These are phyloP conservation scores for Candida saitoana DNA, from an alignment of 805 yeast genomes.

Conservation along the genomic window DNA sequence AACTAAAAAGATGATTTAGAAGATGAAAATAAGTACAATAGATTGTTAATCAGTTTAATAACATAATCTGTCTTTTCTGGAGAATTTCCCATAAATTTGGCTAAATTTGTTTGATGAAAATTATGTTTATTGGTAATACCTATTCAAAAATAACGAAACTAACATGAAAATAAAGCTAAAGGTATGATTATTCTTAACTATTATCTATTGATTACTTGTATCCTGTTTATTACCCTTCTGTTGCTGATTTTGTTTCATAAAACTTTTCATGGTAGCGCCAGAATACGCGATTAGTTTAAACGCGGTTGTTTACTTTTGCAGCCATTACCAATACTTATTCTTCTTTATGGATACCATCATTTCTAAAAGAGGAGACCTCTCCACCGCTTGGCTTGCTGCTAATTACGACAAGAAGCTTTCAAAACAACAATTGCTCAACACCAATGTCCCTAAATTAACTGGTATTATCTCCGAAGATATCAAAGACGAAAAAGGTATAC, in stretches of 20 bases:
- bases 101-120: too few relatives aligned
- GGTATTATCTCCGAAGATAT: constrained; percentile 41
- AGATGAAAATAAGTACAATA: too few relatives aligned
- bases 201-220: too few relatives aligned
- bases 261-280: background rate
- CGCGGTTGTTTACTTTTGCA: constrained; percentile 1
- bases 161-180: too few relatives aligned
- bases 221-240: too few relatives aligned
- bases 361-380: background rate
- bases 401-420: constrained; percentile 76
- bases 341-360: background rate
- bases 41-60: too few relatives aligned
- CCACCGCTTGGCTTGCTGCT: constrained; percentile 80
- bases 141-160: too few relatives aligned
- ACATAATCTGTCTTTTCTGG: too few relatives aligned
- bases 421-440: constrained; percentile 65
- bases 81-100: too few relatives aligned
- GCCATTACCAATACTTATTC: background rate
- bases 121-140: too few relatives aligned
- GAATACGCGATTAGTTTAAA: background rate
- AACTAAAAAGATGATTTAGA: too few relatives aligned
- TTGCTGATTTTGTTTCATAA: background rate
- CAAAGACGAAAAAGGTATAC: constrained; percentile 34
- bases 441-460: constrained; percentile 59
- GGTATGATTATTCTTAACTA: too few relatives aligned